Percentiles rank a stretch among this genome's conserved stretches.
phyloP scores from a whole-genome alignment of 129 eudicot genomes.

The Gnaphalium uliginosum region DNA sequence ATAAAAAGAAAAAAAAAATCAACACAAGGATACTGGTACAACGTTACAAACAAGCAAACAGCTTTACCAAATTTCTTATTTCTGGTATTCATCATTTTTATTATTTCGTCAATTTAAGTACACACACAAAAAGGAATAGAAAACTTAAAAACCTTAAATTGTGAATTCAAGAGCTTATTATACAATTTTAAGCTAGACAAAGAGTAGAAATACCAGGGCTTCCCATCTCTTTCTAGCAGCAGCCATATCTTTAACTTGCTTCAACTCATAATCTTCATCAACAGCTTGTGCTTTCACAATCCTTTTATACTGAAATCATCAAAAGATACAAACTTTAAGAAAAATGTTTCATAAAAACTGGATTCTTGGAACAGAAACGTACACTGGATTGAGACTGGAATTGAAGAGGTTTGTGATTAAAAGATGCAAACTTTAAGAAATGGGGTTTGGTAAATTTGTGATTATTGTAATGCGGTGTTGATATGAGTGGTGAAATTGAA shows the following conservation, averaged over 20 bases:
- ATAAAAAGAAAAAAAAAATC: too few relatives aligned
- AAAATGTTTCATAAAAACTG: neutral
- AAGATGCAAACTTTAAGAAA: slow-evolving; percentile 32
- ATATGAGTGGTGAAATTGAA: slow-evolving; percentile 42
- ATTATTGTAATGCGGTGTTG: slow-evolving; percentile 16
- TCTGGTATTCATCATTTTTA: neutral
- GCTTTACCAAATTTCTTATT: neutral
- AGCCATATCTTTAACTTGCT: slow-evolving; percentile 92
- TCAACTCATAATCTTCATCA: slow-evolving; percentile 83
- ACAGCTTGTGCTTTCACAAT: slow-evolving; percentile 62
- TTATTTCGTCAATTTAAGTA: too few relatives aligned
- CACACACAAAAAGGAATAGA: too few relatives aligned
- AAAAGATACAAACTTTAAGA: neutral
- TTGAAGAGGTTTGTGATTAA: slow-evolving; percentile 22
- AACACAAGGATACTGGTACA: too few relatives aligned
- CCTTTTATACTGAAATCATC: slow-evolving; percentile 37
- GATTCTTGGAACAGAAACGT: slow-evolving; percentile 11
- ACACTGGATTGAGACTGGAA: slow-evolving; percentile 34
- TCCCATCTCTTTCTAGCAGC: slow-evolving; percentile 98
- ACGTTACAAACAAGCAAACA: neutral
- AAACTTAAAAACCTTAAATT: too few relatives aligned
- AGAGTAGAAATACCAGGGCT: slow-evolving; percentile 53
- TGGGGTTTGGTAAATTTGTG: slow-evolving; percentile 25
- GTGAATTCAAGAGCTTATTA: neutral
- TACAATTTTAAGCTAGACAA: neutral